Evolutionary conservation across 2,329 filamentous ascomycete species (phyloP).

Genomic region (Beauveria australis): DNA sequence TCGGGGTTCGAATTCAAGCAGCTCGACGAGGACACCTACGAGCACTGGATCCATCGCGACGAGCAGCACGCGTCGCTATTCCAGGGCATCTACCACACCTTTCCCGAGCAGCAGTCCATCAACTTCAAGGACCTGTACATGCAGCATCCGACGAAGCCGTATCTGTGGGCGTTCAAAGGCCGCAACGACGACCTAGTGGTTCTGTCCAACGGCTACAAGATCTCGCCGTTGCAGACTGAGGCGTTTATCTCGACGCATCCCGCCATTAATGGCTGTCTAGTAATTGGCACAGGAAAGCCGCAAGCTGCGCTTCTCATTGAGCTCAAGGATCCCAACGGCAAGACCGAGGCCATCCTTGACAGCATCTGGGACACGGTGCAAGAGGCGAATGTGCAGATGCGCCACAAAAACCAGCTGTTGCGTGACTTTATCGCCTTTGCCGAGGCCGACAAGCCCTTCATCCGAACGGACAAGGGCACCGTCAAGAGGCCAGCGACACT

Average conservation of each 20-base stretch:
- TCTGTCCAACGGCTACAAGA: slow-evolving; percentile 25
- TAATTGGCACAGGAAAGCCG: slow-evolving; percentile 20
- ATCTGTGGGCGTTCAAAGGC: slow-evolving; percentile 23
- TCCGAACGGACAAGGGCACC: slow-evolving; percentile 36
- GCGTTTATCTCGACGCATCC: slow-evolving; percentile 20
- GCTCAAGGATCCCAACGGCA: slow-evolving; percentile 16
- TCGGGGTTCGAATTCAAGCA: slow-evolving; percentile 28
- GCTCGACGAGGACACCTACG: slow-evolving; percentile 21
- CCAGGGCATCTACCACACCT: slow-evolving; percentile 27
- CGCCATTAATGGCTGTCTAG: slow-evolving; percentile 19
- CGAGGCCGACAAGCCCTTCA: slow-evolving; percentile 33
- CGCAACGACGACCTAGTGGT: slow-evolving; percentile 24
- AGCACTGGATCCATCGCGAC: slow-evolving; percentile 26
- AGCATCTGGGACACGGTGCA: slow-evolving; percentile 37
- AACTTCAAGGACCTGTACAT: slow-evolving; percentile 25
- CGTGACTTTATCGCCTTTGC: slow-evolving; percentile 34
- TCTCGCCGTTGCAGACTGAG: slow-evolving; percentile 23
- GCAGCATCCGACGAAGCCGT: slow-evolving; percentile 19
- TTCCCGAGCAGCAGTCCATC: slow-evolving; percentile 19
- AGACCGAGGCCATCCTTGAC: slow-evolving; percentile 25
- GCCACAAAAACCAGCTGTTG: slow-evolving; percentile 33
- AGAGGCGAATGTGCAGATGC: slow-evolving; percentile 31
- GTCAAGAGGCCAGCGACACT: slow-evolving; percentile 33
- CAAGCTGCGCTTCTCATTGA: slow-evolving; percentile 22
- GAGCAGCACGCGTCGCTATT: slow-evolving; percentile 20